phyloP scores from a whole-genome alignment of 169 alveolate species.

The Plasmodium vivax region DNA sequence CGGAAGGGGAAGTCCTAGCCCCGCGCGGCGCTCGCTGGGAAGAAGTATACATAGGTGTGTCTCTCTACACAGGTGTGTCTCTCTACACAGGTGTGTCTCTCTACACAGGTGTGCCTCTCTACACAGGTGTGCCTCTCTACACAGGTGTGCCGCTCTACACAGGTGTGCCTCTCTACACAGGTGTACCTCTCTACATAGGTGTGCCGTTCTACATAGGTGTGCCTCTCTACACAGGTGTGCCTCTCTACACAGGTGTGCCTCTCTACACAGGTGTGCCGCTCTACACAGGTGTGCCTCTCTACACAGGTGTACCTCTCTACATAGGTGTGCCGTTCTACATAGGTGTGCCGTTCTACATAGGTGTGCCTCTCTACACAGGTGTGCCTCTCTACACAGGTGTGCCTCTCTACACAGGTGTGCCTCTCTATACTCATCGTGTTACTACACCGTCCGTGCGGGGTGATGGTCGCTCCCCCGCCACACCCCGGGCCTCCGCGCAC shows the following conservation, averaged over 20 bases:
- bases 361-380: background rate
- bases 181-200: background rate
- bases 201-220: background rate
- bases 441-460: background rate
- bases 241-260: background rate
- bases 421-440: background rate
- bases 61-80: background rate
- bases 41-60: background rate
- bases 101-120: too few relatives aligned
- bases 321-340: too few relatives aligned
- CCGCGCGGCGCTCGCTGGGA: background rate
- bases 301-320: background rate
- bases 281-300: background rate
- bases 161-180: background rate
- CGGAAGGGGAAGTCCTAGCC: slow-evolving; percentile 3
- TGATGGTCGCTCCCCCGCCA: background rate
- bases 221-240: too few relatives aligned
- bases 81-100: background rate
- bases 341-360: background rate
- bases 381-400: background rate
- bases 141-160: background rate
- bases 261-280: too few relatives aligned
- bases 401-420: background rate
- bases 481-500: background rate
- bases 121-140: background rate